These are phyloP conservation scores for Phytophthora cryptogea DNA, from an alignment of 352 stramenopile genomes.

Conservation along the genomic window DNA sequence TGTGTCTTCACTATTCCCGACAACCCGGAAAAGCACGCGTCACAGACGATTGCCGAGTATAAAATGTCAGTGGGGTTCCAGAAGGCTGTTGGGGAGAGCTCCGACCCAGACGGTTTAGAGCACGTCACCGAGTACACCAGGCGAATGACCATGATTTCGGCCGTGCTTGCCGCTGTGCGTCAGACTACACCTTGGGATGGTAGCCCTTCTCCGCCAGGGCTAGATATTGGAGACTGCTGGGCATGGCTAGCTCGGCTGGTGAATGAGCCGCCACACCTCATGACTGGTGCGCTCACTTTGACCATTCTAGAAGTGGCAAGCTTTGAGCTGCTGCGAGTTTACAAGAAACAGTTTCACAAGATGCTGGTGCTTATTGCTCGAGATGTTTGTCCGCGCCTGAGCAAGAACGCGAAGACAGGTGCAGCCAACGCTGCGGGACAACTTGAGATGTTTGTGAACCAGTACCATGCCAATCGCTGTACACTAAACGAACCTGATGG, in stretches of 20 bases:
- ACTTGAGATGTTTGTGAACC: conserved; percentile 71
- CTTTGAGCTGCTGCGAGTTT: conserved; percentile 64
- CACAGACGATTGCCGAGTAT: conserved; percentile 64
- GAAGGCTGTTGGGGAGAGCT: conserved; percentile 61
- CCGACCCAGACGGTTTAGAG: conserved; percentile 60
- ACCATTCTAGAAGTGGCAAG: conserved; percentile 82
- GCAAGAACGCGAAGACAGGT: conserved; percentile 75
- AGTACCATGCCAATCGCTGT: conserved; percentile 72
- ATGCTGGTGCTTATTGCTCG: conserved; percentile 67
- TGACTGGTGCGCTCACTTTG: conserved; percentile 68
- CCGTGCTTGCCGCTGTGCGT: conserved; percentile 70
- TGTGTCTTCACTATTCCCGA: conserved; percentile 78
- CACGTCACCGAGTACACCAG: conserved; percentile 80
- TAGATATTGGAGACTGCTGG: conserved; percentile 75
- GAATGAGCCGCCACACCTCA: conserved; percentile 72
- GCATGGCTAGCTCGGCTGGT: conserved; percentile 67
- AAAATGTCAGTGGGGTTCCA: conserved; percentile 72
- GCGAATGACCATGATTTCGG: conserved; percentile 80
- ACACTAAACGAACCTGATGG: conserved; percentile 58
- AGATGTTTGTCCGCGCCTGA: conserved; percentile 66
- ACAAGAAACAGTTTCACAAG: conserved; percentile 84
- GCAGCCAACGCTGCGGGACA: conserved; percentile 75
- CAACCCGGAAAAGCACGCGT: conserved; percentile 55
- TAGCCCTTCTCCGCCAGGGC: conserved; percentile 51
- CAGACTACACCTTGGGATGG: conserved; percentile 69